phyloP scores from a whole-genome alignment of 2,329 filamentous ascomycete genomes.

The Furcasterigmium sp. region DNA sequence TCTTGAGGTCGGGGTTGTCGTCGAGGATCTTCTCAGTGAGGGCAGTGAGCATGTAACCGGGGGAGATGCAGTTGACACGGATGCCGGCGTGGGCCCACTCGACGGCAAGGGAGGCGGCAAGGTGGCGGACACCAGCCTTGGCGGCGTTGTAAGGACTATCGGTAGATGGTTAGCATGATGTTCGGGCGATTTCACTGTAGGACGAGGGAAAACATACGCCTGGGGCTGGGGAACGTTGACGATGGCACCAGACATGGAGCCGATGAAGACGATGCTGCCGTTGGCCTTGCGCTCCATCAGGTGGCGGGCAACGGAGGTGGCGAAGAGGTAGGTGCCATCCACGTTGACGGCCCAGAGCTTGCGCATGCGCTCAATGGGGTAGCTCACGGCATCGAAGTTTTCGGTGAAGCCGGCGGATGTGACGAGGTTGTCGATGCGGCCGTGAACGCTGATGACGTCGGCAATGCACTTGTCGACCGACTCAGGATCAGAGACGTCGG shows the following conservation, averaged over 20 bases:
- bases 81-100: constrained; percentile 90
- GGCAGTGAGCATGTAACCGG: constrained; percentile 94
- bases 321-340: constrained; percentile 85
- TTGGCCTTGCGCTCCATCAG: constrained; percentile 74
- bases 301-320: constrained; percentile 78
- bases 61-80: constrained; percentile 90
- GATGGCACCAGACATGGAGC: constrained; percentile 89
- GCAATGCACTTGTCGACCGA: constrained; percentile 71
- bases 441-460: constrained; percentile 65
- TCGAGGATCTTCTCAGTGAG: constrained; percentile 93
- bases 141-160: constrained; percentile 83
- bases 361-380: constrained; percentile 84
- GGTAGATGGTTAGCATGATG: no score
- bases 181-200: no score
- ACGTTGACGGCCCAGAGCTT: constrained; percentile 96
- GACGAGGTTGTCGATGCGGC: constrained; percentile 84
- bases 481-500: constrained; percentile 75
- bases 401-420: constrained; percentile 97
- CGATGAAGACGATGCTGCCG: constrained; percentile 90
- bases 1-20: constrained; percentile 83
- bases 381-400: constrained; percentile 88
- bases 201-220: constrained; percentile 46
- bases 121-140: constrained; percentile 86
- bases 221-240: constrained; percentile 96
- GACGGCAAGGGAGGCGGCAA: constrained; percentile 82